Evolutionary conservation across 2,329 filamentous ascomycete genomes (phyloP).

Genomic region (Drechslerella dactyloides): DNA sequence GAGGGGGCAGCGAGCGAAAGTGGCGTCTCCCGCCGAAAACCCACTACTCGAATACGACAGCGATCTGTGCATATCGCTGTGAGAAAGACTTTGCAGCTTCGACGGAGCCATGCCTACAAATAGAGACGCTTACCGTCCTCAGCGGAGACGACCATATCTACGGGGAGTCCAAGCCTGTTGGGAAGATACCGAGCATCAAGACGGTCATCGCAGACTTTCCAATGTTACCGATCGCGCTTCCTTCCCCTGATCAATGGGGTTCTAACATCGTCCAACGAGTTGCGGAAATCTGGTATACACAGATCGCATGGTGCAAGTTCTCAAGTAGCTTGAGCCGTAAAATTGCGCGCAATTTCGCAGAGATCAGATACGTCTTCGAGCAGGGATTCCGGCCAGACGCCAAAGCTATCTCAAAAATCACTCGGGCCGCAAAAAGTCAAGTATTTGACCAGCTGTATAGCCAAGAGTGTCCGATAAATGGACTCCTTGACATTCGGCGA

Average conservation of each 20-base stretch:
- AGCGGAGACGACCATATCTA: constrained; percentile 2
- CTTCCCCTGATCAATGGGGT: constrained; percentile 24
- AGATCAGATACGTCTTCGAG: constrained; percentile 11
- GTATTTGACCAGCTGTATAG: constrained; percentile 24
- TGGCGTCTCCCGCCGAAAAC: background rate
- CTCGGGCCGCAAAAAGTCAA: constrained; percentile 6
- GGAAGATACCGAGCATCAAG: constrained; percentile 7
- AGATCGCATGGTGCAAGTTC: constrained; percentile 38
- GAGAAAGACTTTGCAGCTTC: constrained; percentile 1
- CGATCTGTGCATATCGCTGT: constrained; percentile 9
- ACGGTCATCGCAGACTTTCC: constrained; percentile 14
- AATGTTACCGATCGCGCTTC: constrained; percentile 5
- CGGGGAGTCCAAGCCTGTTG: constrained; percentile 1
- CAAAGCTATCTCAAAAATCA: constrained; percentile 3
- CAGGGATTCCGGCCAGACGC: constrained; percentile 10
- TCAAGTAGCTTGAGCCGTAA: background rate
- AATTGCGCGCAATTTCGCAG: background rate
- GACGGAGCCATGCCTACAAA: constrained; percentile 15
- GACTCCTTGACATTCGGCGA: constrained; percentile 24
- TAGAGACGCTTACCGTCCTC: constrained; percentile 17
- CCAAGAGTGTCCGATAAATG: background rate
- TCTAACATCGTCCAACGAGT: constrained; percentile 13
- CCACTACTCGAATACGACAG: constrained; percentile 11
- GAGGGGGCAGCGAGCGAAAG: background rate
- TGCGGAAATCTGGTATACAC: constrained; percentile 28